A percentile compares a stretch with the other conserved stretches of the same genome.
Conservation (phyloP, 768 basidiomycete species). For the Leccinum longicurvipes region DNA sequence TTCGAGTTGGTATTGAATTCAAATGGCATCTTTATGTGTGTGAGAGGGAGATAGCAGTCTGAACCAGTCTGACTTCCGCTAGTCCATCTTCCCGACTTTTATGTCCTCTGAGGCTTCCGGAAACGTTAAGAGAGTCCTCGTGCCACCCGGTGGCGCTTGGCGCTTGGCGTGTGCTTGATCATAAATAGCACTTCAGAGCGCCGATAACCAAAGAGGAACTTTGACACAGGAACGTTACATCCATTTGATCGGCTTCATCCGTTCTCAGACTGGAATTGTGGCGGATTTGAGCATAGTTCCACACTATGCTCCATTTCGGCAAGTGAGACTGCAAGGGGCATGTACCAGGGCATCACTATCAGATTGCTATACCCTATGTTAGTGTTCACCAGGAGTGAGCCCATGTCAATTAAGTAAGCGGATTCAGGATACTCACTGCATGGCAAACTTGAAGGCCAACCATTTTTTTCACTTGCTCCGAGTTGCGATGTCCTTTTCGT, state of each 20-base stretch:
- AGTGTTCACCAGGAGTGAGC: neutral
- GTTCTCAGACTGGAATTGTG: neutral
- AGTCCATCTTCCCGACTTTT: neutral
- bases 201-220: neutral
- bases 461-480: neutral
- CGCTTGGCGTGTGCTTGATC: neutral
- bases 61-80: neutral
- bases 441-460: neutral
- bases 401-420: neutral
- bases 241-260: neutral
- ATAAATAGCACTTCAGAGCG: neutral
- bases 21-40: constrained; percentile 6
- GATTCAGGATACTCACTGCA: too few relatives aligned
- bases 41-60: neutral
- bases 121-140: neutral
- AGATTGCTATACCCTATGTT: too few relatives aligned
- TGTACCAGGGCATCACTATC: neutral
- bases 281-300: neutral
- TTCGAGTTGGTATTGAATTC: constrained; percentile 12
- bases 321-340: neutral
- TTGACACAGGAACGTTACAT: neutral
- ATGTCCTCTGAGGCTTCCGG: neutral
- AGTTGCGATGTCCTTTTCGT: neutral
- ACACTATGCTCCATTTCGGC: neutral
- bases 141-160: neutral